Base-by-base conservation (phyloP, 129 eudicot genomes). In the Artemisia argyi region DNA sequence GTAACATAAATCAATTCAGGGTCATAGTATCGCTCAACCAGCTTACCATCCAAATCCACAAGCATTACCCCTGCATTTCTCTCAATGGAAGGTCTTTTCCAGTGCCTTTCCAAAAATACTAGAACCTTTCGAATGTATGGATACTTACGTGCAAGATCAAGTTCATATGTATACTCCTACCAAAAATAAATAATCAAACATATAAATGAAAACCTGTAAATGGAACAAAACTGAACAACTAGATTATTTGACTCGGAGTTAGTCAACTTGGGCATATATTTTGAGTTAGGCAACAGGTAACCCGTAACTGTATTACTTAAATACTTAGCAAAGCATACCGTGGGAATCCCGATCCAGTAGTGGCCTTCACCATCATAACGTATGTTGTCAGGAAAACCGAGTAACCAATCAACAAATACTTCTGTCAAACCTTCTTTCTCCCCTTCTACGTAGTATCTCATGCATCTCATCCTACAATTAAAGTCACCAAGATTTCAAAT, bases 311-410 rank as follows among this genome's bases (percentile, higher is more conserved):
- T 32, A 32, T 39, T 39, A 39, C 46, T 39, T 61, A 14, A 32
- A 5, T 39, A 39, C 46, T 39, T 61, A 20, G 20, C 64, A n/a
- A 28, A 0, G 16, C 78, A 15, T 86, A 89, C 96, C 69, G 76
- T 24, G 17, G 83, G 11, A 35, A 85, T 54, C 35, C 83, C 99
- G 2, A 95, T 88, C 97, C 96, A 95, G 75, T 82, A 95, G 11
- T 56, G 82, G 30, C 96, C 93, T 63, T 88, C 85, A 3, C 97
- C 97, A 71, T 90, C 99, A 10, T 81, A 86, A 30, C 74, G 80
- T 56, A 95, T 83, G 76, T 95, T 95, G 75, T 95, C 99, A 0
- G 97, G 94, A 66, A 78, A 18, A 53, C 96, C 99, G 20, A 85
- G 88, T 63, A 90, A 65, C 65, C 88, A 79, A 16, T 86, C 90